A percentile compares a stretch with the other conserved stretches of the same genome.
Conservation (phyloP, 1,284 basidiomycete genomes). For the Malassezia pachydermatis region DNA sequence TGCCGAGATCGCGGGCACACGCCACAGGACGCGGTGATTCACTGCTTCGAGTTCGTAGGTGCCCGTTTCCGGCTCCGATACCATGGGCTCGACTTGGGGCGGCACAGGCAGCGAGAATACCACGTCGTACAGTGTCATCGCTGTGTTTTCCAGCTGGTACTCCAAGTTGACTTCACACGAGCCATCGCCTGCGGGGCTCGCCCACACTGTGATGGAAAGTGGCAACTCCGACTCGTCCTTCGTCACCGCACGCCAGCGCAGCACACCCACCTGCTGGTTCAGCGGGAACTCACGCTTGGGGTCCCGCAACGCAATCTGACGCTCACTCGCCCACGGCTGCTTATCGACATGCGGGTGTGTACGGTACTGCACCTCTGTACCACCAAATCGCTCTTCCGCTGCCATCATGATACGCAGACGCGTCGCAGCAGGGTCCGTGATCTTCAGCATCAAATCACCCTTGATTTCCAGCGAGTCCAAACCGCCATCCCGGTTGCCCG, state of each 20-base stretch:
- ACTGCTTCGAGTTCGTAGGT: constrained; percentile 71
- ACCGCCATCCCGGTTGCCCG: constrained; percentile 79
- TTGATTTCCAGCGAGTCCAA: constrained; percentile 78
- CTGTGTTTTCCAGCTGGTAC: constrained; percentile 75
- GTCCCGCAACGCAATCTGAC: constrained; percentile 75
- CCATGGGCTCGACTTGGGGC: constrained; percentile 62
- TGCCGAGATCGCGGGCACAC: constrained; percentile 57
- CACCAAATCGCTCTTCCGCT: constrained; percentile 56
- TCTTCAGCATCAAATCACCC: constrained; percentile 83
- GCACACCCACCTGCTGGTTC: constrained; percentile 62
- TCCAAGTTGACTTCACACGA: constrained; percentile 83
- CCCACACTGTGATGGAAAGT: constrained; percentile 91
- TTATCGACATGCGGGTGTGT: constrained; percentile 91
- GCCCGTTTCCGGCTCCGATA: constrained; percentile 62
- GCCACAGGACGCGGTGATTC: constrained; percentile 74
- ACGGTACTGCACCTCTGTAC: constrained; percentile 70
- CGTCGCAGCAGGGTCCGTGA: constrained; percentile 66
- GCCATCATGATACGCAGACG: constrained; percentile 63
- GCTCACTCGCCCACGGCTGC: constrained; percentile 59
- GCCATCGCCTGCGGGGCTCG: constrained; percentile 69
- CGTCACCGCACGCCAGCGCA: constrained; percentile 83
- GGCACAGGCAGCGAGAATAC: constrained; percentile 84
- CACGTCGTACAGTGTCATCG: constrained; percentile 62
- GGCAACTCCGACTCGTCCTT: constrained; percentile 87
- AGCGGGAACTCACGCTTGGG: constrained; percentile 72